These are phyloP conservation scores for Teunomyces kruisii DNA, from an alignment of 805 yeast species.

Conservation along the genomic window DNA sequence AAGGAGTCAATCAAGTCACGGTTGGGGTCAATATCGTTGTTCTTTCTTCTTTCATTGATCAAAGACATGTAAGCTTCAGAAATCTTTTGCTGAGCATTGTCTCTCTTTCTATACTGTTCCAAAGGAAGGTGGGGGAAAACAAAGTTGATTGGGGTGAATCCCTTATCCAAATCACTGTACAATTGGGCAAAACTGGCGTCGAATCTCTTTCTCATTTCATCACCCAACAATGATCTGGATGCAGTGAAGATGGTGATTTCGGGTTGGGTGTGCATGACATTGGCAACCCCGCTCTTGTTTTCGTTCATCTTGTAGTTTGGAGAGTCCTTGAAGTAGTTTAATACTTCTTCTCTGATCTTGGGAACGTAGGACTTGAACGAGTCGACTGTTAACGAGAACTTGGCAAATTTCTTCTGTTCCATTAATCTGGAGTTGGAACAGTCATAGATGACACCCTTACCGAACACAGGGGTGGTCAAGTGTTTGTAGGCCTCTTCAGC, in stretches of 20 bases:
- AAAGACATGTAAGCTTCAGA: slow-evolving; percentile 78
- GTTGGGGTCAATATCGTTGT: slow-evolving; percentile 70
- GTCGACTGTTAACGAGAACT: slow-evolving; percentile 81
- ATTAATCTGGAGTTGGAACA: slow-evolving; percentile 90
- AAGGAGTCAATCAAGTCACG: slow-evolving; percentile 89
- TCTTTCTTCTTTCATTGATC: slow-evolving; percentile 68
- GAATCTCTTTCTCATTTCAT: slow-evolving; percentile 82
- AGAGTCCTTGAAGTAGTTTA: slow-evolving; percentile 59
- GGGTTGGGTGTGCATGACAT: slow-evolving; percentile 84
- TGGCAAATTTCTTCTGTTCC: slow-evolving; percentile 98
- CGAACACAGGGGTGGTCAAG: slow-evolving; percentile 98
- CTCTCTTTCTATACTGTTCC: slow-evolving; percentile 81
- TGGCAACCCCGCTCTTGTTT: slow-evolving; percentile 46
- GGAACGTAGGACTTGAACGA: slow-evolving; percentile 88
- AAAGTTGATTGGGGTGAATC: slow-evolving; percentile 93
- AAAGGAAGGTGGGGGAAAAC: slow-evolving; percentile 93
- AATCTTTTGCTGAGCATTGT: slow-evolving; percentile 80
- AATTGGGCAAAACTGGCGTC: slow-evolving; percentile 80
- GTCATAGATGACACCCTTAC: slow-evolving; percentile 96
- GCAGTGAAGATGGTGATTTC: slow-evolving; percentile 97
- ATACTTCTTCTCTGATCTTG: slow-evolving; percentile 74
- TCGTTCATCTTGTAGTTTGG: slow-evolving; percentile 44
- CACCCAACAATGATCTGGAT: slow-evolving; percentile 85
- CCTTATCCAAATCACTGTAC: slow-evolving; percentile 91
- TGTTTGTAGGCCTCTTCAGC: slow-evolving; percentile 97